These are phyloP conservation scores for Kockiozyma suomiensis DNA, from an alignment of 805 yeast genomes.

Conservation along the genomic window DNA sequence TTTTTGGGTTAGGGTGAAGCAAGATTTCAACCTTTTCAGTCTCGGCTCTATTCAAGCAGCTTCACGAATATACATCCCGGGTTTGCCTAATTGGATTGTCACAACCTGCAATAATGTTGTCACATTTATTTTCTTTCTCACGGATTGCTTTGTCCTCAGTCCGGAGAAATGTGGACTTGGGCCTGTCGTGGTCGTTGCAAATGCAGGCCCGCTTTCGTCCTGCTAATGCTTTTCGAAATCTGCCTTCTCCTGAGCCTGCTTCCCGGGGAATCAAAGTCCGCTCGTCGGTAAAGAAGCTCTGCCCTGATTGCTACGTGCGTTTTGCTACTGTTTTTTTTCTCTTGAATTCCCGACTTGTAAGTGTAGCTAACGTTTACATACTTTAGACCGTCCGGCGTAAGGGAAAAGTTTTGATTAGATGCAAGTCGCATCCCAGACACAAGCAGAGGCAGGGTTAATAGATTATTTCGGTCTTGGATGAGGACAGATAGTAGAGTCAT, in stretches of 20 bases:
- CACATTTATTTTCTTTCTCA: conserved; percentile 14
- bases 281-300: conserved; percentile 90
- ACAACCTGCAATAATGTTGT: conserved; percentile 6
- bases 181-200: conserved; percentile 24
- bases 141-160: conserved; percentile 5
- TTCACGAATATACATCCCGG: too few relatives aligned
- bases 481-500: too few relatives aligned
- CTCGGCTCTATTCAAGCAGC: too few relatives aligned
- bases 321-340: background rate
- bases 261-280: conserved; percentile 84
- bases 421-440: conserved; percentile 91
- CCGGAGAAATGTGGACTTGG: conserved; percentile 12
- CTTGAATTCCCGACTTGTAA: too few relatives aligned
- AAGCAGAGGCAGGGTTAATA: conserved; percentile 76
- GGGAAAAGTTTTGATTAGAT: conserved; percentile 89
- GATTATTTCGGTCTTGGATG: background rate
- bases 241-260: background rate
- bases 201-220: conserved; percentile 10
- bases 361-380: background rate
- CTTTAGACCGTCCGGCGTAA: conserved; percentile 81
- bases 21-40: too few relatives aligned
- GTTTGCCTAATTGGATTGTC: too few relatives aligned
- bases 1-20: too few relatives aligned
- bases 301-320: conserved; percentile 75
- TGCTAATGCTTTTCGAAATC: background rate